Percentiles rank a stretch among this genome's conserved stretches.
These are phyloP conservation scores for Diaporthe ampelina DNA, from an alignment of 2,329 filamentous ascomycete species.

Conservation along the genomic window DNA sequence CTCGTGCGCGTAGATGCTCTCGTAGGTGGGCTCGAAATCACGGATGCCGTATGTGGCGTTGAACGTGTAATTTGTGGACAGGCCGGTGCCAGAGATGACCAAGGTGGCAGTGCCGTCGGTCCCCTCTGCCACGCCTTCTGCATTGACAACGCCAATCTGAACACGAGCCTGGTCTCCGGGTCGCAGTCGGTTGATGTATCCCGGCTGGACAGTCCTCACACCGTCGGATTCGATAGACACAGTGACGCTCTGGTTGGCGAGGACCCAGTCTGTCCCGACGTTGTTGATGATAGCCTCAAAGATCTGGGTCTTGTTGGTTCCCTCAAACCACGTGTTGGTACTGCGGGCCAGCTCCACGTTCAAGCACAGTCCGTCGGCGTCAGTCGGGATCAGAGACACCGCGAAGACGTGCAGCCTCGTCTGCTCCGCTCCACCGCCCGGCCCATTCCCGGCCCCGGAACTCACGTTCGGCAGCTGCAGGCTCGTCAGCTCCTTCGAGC, in stretches of 20 bases:
- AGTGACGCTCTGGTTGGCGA: conserved; percentile 39
- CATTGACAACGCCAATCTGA: conserved; percentile 38
- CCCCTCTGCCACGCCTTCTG: conserved; percentile 30
- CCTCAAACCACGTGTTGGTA: conserved; percentile 40
- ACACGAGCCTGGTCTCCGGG: conserved; percentile 40
- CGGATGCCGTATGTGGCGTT: conserved; percentile 40
- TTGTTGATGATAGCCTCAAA: conserved; percentile 40
- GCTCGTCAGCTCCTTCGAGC: conserved; percentile 40
- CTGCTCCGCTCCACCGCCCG: conserved; percentile 24
- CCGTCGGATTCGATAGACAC: conserved; percentile 37
- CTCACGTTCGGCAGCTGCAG: conserved; percentile 41
- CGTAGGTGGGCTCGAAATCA: conserved; percentile 38
- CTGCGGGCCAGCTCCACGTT: conserved; percentile 37
- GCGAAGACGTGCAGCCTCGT: conserved; percentile 41
- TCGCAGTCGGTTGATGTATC: conserved; percentile 38
- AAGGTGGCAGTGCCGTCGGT: conserved; percentile 36
- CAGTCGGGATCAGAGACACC: conserved; percentile 31
- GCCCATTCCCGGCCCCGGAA: conserved; percentile 21
- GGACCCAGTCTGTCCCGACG: conserved; percentile 36
- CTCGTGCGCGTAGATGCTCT: conserved; percentile 55
- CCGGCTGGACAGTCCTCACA: conserved; percentile 37
- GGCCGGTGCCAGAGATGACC: conserved; percentile 29
- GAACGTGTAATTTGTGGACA: conserved; percentile 36
- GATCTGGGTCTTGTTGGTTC: conserved; percentile 40
- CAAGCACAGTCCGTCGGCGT: background rate